Percentiles rank a stretch among this genome's conserved stretches.
phyloP scores from a whole-genome alignment of 768 basidiomycete species.

The Naganishia kalamii region DNA sequence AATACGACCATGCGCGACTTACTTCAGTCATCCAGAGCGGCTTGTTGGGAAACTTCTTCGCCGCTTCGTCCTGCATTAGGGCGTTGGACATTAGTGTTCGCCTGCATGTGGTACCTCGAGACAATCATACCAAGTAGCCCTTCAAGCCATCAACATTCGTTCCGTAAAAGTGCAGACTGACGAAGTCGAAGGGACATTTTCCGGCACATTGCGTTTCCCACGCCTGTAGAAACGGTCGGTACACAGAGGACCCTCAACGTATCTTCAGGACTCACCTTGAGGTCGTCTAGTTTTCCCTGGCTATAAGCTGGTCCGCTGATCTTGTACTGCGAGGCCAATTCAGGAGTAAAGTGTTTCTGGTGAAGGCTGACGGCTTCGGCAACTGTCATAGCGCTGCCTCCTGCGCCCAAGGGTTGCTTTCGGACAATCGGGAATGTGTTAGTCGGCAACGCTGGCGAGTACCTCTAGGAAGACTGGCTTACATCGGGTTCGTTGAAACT shows the following conservation, averaged over 20 bases:
- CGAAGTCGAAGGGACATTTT: constrained; percentile 34
- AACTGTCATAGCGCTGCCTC: constrained; percentile 25
- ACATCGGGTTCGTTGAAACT: constrained; percentile 39
- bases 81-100: not conserved
- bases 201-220: constrained; percentile 35
- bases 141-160: constrained; percentile 22
- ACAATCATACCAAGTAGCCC: not conserved
- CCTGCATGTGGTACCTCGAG: not conserved
- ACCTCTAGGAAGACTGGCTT: not conserved
- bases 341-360: constrained; percentile 29
- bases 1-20: not conserved
- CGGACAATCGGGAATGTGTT: not conserved
- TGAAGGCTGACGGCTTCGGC: constrained; percentile 22
- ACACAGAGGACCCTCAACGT: not conserved
- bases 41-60: constrained; percentile 24
- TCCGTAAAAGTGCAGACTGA: constrained; percentile 40
- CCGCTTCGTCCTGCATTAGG: not conserved
- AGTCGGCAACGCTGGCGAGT: no score
- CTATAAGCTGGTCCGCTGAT: constrained; percentile 35
- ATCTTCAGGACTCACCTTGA: constrained; percentile 33
- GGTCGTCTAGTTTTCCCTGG: constrained; percentile 29
- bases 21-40: constrained; percentile 34
- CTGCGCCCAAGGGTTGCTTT: not conserved
- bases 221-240: constrained; percentile 1
- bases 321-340: constrained; percentile 24